These are phyloP conservation scores for Orychophragmus violaceus DNA, from an alignment of 345 rosid species.

Conservation along the genomic window DNA sequence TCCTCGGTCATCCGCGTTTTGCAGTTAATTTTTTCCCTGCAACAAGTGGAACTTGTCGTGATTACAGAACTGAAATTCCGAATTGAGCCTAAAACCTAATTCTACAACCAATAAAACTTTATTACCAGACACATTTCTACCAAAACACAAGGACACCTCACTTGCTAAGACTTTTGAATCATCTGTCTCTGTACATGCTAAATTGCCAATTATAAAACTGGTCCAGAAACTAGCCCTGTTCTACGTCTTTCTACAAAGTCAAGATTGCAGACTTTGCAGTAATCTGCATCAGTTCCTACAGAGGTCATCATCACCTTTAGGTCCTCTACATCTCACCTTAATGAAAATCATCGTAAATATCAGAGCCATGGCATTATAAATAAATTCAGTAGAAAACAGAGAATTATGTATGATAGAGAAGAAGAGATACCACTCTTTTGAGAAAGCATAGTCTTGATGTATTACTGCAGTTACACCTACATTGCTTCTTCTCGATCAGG, in stretches of 20 bases:
- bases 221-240: not conserved
- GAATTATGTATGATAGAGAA: not conserved
- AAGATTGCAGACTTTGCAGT: not conserved
- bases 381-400: not conserved
- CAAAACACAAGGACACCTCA: not conserved
- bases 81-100: not conserved
- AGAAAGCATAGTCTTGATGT: not conserved
- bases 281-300: not conserved
- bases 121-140: too few species aligned
- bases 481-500: not conserved
- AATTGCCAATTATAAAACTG: not conserved
- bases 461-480: not conserved
- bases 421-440: not conserved
- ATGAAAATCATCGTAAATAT: not conserved
- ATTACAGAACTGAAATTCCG: not conserved
- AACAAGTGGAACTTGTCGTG: conserved; percentile 13
- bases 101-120: conserved; percentile 40
- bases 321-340: not conserved
- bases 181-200: not conserved
- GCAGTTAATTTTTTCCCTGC: conserved; percentile 42
- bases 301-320: not conserved
- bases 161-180: not conserved
- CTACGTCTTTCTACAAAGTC: not conserved
- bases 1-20: conserved; percentile 42
- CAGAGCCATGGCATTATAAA: not conserved